These are phyloP conservation scores for Blastocystis sp. DNA, from an alignment of 352 stramenopile species.

Conservation along the genomic window DNA sequence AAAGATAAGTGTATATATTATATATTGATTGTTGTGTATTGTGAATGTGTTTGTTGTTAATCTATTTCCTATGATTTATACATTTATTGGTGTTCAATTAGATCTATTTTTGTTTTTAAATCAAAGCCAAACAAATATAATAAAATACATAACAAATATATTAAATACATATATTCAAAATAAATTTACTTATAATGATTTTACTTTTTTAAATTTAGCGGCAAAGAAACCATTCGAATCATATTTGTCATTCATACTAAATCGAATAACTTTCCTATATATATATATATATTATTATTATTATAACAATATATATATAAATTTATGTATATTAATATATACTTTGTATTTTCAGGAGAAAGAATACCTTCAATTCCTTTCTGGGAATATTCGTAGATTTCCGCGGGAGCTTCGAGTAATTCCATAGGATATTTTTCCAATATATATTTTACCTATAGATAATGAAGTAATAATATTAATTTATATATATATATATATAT, in stretches of 20 bases:
- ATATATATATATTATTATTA: not conserved
- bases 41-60: too few relatives aligned
- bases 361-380: slow-evolving; percentile 19
- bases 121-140: too few relatives aligned
- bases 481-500: too few relatives aligned
- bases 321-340: not conserved
- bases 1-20: too few relatives aligned
- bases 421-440: slow-evolving; percentile 37
- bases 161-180: too few relatives aligned
- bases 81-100: too few relatives aligned
- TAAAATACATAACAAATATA: too few relatives aligned
- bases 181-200: too few relatives aligned
- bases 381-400: slow-evolving; percentile 6
- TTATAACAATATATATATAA: not conserved
- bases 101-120: too few relatives aligned
- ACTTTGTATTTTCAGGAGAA: slow-evolving; percentile 18
- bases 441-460: slow-evolving; percentile 21
- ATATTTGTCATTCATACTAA: slow-evolving; percentile 33
- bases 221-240: slow-evolving; percentile 39
- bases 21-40: too few relatives aligned
- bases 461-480: too few relatives aligned
- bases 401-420: slow-evolving; percentile 5
- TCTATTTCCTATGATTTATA: too few relatives aligned
- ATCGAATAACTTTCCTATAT: slow-evolving; percentile 36
- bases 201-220: slow-evolving; percentile 35